Conservation (phyloP, 805 yeast genomes). For the Pichia heedii region DNA sequence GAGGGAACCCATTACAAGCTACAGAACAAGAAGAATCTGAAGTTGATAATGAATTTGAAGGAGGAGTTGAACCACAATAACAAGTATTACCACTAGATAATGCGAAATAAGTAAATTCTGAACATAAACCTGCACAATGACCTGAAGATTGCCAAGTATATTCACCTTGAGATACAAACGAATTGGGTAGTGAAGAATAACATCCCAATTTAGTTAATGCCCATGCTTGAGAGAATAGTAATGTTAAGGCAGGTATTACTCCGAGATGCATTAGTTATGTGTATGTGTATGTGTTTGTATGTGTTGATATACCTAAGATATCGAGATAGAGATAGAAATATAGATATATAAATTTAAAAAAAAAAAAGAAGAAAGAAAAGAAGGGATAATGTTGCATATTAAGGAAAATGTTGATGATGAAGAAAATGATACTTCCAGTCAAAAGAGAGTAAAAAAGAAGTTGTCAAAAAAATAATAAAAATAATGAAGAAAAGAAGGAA, state of each 20-base stretch:
- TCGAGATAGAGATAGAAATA: too few relatives aligned
- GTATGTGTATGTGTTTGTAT: too few relatives aligned
- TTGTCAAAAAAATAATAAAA: too few relatives aligned
- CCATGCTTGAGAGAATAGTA: not conserved
- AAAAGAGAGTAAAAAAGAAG: too few relatives aligned
- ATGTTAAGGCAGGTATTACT: not conserved
- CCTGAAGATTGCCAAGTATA: slow-evolving; percentile 52
- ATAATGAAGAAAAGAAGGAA: too few relatives aligned
- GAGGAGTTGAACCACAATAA: slow-evolving; percentile 51
- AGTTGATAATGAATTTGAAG: slow-evolving; percentile 17
- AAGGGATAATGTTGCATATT: too few relatives aligned
- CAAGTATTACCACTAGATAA: slow-evolving; percentile 46
- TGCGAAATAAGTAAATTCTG: slow-evolving; percentile 38
- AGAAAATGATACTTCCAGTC: too few relatives aligned
- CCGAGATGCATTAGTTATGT: not conserved
- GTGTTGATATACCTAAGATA: too few relatives aligned
- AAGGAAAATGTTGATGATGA: too few relatives aligned
- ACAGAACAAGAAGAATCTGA: slow-evolving; percentile 31
- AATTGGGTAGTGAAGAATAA: slow-evolving; percentile 27
- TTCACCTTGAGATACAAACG: slow-evolving; percentile 35
- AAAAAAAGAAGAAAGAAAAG: too few relatives aligned
- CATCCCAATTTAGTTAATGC: slow-evolving; percentile 28
- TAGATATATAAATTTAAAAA: too few relatives aligned
- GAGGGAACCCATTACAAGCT: slow-evolving; percentile 54
- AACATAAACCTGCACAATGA: slow-evolving; percentile 40